Evolutionary conservation across 129 eudicot genomes (phyloP), one percentile per base, ranked within the genome.

Genomic region (Arctium lappa): DNA sequence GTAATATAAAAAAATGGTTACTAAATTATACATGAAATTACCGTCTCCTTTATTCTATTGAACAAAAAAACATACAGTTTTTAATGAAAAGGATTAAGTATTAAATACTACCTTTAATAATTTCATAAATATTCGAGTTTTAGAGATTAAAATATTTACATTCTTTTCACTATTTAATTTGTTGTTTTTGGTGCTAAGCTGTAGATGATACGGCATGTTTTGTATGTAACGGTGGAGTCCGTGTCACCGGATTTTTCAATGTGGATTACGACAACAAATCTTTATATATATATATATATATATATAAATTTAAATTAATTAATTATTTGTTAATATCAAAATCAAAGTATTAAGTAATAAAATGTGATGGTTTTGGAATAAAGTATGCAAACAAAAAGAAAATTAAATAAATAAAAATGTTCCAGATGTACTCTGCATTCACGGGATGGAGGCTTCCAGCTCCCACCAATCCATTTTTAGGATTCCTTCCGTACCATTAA

Each of bases 401-500:
- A 42, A 22, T 22, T 22, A 80, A 31, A 15, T 15, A 6, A 69
- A 29, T 68, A 39, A 79, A 39, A 2, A 66, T 6, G 71, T 72
- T 71, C 77, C 77, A 80, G 83, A 46, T 80, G 71, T 68, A 79
- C 27, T 6, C 66, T 29, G 42, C 83, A 80, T 80, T 81, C 84
- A 73, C 84, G 79, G 65, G 84, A 62, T 62, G 12, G 27, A 80
- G 77, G 50, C 70, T 76, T 82, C 81, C 81, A 83, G 81, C 77
- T 48, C 77, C 60, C 72, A 60, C 86, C 82, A n/a, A n/a, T n/a
- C n/a, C n/a, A 50, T 60, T 70, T 83, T 18, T 10, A 29, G 77
- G 66, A 83, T 77, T 76, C 86, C 73, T 77, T 83, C 86, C 86
- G 78, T 83, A 83, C 86, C n/a, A 69, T 34, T 9, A 29, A 2